Percentiles rank a stretch among this genome's conserved stretches.
Conservation (phyloP, 2,329 filamentous ascomycete species). For the Xylariaceae sp. region DNA sequence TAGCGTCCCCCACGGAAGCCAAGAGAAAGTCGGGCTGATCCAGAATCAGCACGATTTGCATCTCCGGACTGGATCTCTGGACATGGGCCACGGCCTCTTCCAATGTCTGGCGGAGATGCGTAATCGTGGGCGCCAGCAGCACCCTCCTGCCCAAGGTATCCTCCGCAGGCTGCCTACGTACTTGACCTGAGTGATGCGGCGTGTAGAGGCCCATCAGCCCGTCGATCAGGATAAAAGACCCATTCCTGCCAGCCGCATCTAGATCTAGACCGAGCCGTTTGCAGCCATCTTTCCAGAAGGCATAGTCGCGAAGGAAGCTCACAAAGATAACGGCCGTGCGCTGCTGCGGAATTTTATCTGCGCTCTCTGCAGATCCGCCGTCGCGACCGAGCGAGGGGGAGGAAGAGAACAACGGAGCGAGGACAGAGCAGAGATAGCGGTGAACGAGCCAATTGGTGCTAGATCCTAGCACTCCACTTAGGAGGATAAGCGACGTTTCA, state of each 20-base stretch:
- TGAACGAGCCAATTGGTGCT: constrained; percentile 63
- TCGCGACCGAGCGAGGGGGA: constrained; percentile 6
- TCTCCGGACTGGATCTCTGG: constrained; percentile 21
- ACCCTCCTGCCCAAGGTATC: constrained; percentile 14
- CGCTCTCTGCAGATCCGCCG: neutral
- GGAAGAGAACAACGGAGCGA: constrained; percentile 28
- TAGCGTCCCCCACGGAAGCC: constrained; percentile 49
- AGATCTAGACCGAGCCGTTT: constrained; percentile 70
- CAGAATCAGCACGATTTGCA: constrained; percentile 55
- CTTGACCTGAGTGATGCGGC: constrained; percentile 6
- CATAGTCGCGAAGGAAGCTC: constrained; percentile 74
- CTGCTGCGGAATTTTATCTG: constrained; percentile 28
- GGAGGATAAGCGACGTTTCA: constrained; percentile 57
- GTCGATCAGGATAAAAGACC: constrained; percentile 69
- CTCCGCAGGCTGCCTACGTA: constrained; percentile 4
- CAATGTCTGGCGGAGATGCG: constrained; percentile 39
- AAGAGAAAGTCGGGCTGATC: constrained; percentile 64
- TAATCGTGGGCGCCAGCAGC: constrained; percentile 34
- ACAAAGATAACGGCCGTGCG: constrained; percentile 64
- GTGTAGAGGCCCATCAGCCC: constrained; percentile 60
- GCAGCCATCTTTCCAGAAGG: constrained; percentile 73
- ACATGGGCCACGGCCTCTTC: constrained; percentile 39
- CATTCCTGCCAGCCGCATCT: constrained; percentile 52
- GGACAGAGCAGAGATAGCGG: constrained; percentile 50
- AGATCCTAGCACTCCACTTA: constrained; percentile 64